These are phyloP conservation scores for Tuber indicum DNA, from an alignment of 495 filamentous ascomycete genomes.

Conservation along the genomic window DNA sequence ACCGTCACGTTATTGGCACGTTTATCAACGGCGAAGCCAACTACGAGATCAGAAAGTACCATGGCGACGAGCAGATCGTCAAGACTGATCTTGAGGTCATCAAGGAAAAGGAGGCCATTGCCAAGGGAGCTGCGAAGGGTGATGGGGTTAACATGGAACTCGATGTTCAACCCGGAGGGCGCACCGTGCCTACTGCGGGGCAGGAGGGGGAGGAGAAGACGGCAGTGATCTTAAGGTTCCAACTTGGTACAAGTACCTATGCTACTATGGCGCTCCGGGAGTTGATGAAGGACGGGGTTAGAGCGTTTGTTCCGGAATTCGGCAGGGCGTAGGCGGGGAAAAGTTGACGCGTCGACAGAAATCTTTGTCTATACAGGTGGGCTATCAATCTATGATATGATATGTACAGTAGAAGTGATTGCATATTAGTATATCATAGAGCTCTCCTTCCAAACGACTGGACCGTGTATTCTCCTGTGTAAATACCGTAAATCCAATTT, in stretches of 20 bases:
- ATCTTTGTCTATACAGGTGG: not conserved
- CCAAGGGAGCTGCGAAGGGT: conserved; percentile 1
- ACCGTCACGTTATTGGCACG: conserved; percentile 74
- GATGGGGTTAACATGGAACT: conserved; percentile 24
- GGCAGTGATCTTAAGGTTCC: conserved; percentile 69
- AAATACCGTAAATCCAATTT: not conserved
- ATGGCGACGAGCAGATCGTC: conserved; percentile 71
- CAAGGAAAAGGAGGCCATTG: conserved; percentile 27
- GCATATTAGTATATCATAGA: not conserved
- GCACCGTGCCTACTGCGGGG: conserved; percentile 24
- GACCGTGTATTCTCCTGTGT: not conserved
- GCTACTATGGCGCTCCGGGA: conserved; percentile 91
- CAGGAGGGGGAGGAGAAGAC: conserved; percentile 36
- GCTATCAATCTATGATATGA: not conserved
- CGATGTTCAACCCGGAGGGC: conserved; percentile 40
- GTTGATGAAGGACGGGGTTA: conserved; percentile 61
- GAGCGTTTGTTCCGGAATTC: conserved; percentile 61
- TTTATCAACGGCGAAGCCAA: conserved; percentile 50
- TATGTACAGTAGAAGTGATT: not conserved
- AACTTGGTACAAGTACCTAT: conserved; percentile 79
- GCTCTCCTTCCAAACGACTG: not conserved
- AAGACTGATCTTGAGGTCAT: conserved; percentile 69
- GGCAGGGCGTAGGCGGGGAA: conserved; percentile 28
- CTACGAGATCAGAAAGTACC: conserved; percentile 64
- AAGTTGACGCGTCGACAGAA: not conserved